A percentile compares a stretch with the other conserved stretches of the same genome.
Evolutionary conservation across 768 basidiomycete genomes (phyloP).

Genomic region (Artomyces pyxidatus): DNA sequence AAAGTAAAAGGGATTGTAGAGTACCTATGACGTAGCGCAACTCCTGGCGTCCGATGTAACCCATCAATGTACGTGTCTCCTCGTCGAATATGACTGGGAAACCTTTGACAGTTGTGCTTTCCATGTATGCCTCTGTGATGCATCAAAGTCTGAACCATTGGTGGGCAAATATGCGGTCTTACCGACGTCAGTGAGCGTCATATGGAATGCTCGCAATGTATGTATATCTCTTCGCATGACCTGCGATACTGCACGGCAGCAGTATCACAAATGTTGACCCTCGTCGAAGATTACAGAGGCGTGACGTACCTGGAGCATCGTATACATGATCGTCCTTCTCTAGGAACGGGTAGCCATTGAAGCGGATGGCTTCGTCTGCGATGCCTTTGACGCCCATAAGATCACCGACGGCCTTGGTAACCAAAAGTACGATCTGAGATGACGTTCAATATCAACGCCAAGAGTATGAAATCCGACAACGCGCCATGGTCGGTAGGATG

Average conservation of each 20-base stretch:
- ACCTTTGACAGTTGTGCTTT: slow-evolving; percentile 73
- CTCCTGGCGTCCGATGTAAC: slow-evolving; percentile 85
- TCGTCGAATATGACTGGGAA: slow-evolving; percentile 80
- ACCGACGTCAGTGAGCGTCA: slow-evolving; percentile 79
- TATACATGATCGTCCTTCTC: slow-evolving; percentile 94
- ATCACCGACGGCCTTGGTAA: slow-evolving; percentile 96
- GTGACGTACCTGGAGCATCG: slow-evolving; percentile 80
- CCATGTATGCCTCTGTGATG: slow-evolving; percentile 56
- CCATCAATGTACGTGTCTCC: slow-evolving; percentile 54
- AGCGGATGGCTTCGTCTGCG: slow-evolving; percentile 93
- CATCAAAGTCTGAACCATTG: neutral
- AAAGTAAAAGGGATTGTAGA: slow-evolving; percentile 12
- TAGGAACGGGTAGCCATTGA: slow-evolving; percentile 95
- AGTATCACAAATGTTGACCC: too few relatives aligned
- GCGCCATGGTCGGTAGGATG: slow-evolving; percentile 94
- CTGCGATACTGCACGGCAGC: slow-evolving; percentile 71
- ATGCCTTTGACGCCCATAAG: slow-evolving; percentile 90
- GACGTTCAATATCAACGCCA: slow-evolving; percentile 1
- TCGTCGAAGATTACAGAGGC: too few relatives aligned
- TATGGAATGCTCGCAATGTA: slow-evolving; percentile 63
- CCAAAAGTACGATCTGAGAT: slow-evolving; percentile 85
- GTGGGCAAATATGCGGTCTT: slow-evolving; percentile 20
- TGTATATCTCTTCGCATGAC: slow-evolving; percentile 85
- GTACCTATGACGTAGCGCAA: slow-evolving; percentile 82
- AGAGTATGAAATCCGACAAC: slow-evolving; percentile 18